These are phyloP conservation scores for Kwoniella dendrophila DNA, from an alignment of 768 basidiomycete species.

Conservation along the genomic window DNA sequence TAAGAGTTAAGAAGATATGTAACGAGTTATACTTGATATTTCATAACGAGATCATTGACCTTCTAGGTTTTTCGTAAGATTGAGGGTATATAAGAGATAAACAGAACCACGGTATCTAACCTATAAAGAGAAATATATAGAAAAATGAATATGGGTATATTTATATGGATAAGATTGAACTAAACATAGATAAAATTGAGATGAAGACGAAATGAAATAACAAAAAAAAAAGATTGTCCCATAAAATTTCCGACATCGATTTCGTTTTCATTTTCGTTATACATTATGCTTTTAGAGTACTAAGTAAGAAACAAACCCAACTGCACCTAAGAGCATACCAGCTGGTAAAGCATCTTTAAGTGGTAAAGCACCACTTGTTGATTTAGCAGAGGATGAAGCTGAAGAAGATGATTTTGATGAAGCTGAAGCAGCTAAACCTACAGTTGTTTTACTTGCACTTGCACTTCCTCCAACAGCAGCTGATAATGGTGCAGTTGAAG, in stretches of 20 bases:
- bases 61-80: not conserved
- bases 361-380: constrained; percentile 12
- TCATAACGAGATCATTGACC: constrained; percentile 1
- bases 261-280: not conserved
- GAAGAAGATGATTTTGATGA: constrained; percentile 14
- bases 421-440: constrained; percentile 13
- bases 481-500: constrained; percentile 12
- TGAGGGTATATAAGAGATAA: not conserved
- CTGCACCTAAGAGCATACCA: constrained; percentile 21
- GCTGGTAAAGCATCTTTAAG: constrained; percentile 24
- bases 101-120: constrained; percentile 7
- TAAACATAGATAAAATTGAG: not conserved
- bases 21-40: constrained; percentile 15
- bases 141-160: constrained; percentile 12
- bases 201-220: not conserved
- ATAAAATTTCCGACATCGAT: too few species aligned
- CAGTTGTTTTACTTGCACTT: not conserved
- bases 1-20: too few species aligned
- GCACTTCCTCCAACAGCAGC: not conserved
- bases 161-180: not conserved
- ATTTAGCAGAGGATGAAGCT: not conserved
- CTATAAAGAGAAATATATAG: not conserved
- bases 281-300: constrained; percentile 22
- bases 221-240: not conserved
- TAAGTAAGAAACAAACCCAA: constrained; percentile 31